Base-by-base conservation (phyloP, 2,329 filamentous ascomycete species). In the Colletotrichum sp. region DNA sequence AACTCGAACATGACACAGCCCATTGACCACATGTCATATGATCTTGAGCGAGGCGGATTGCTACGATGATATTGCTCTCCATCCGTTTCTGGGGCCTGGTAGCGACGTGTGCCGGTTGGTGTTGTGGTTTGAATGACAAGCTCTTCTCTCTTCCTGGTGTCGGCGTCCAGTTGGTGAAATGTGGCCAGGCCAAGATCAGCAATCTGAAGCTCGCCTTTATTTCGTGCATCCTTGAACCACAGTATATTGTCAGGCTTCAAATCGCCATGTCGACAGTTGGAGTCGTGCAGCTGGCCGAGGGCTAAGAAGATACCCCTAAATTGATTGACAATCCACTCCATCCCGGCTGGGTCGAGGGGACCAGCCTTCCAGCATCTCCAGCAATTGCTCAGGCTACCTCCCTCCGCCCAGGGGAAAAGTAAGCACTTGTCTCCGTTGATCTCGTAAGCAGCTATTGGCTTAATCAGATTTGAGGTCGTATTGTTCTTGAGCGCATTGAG, bases 161-260 rank as follows among this genome's bases (percentile, higher is more conserved):
- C 21, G 26, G 36, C 24, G 7, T 26, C 26, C 21, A 58, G 55
- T 71, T 48, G 32, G 59, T 74, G 72, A 34, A 36, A 32, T 58
- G 26, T 58, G 24, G 72, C 66, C 4, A 74, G 38, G 26, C 72
- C 72, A 5, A 55, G 24, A 36, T 74, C 72, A 13, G 72, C 56
- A 58, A 74, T 65, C 36, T 65, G 28, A 13, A 74, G 69, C 10
- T n/a, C 71, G 32, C 73, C 61, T 9, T 34, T n/a, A 21, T 67
- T 26, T 21, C n/a, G 9, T 21, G 10, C 43, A 21, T 48, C 43
- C 14, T 55, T 36, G 55, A 72, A 75, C 55, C 38, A 61, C 5
- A 72, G 73, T 21, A 72, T 63, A 18, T 75, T 72, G 13, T 75
- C 69, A 3, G 62, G 73, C 18, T 72, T 75, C 13, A 75, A 30